Percentiles rank a stretch among this genome's conserved stretches.
Evolutionary conservation across 2,329 filamentous ascomycete genomes (phyloP).

Genomic region (Aspergillus flavus): DNA sequence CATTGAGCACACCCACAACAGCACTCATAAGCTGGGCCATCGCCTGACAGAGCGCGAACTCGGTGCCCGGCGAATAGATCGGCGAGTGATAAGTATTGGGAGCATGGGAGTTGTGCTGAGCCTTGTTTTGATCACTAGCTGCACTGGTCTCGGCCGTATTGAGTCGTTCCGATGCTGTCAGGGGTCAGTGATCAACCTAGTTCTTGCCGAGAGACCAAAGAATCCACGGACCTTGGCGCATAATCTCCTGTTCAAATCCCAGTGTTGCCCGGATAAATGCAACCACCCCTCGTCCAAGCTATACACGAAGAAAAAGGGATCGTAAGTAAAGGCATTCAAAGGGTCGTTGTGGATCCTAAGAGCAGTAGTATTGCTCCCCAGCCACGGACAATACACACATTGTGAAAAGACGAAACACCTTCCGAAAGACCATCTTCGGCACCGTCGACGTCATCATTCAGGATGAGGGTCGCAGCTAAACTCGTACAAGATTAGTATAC

Average conservation of each 20-base stretch:
- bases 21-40: conserved; percentile 88
- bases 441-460: conserved; percentile 86
- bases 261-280: conserved; percentile 84
- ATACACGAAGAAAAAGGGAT: conserved; percentile 23
- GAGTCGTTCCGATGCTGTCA: conserved; percentile 67
- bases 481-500: conserved; percentile 11
- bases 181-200: conserved; percentile 21
- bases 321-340: conserved; percentile 1
- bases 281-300: conserved; percentile 78
- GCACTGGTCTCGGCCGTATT: conserved; percentile 75
- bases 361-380: conserved; percentile 12
- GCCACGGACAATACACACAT: conserved; percentile 48
- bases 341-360: conserved; percentile 10
- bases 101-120: conserved; percentile 63
- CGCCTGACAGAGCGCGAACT: conserved; percentile 82
- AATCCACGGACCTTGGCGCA: conserved; percentile 65
- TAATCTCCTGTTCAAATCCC: conserved; percentile 88
- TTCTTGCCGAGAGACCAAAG: background rate
- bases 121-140: conserved; percentile 73
- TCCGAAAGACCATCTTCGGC: conserved; percentile 74
- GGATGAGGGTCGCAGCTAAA: conserved; percentile 68
- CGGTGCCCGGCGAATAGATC: conserved; percentile 81
- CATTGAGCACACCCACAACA: conserved; percentile 85
- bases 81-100: conserved; percentile 56
- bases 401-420: conserved; percentile 83